A percentile compares a stretch with the other conserved stretches of the same genome.
phyloP scores from a whole-genome alignment of 352 stramenopile species.

The Plasmopara halstedii region DNA sequence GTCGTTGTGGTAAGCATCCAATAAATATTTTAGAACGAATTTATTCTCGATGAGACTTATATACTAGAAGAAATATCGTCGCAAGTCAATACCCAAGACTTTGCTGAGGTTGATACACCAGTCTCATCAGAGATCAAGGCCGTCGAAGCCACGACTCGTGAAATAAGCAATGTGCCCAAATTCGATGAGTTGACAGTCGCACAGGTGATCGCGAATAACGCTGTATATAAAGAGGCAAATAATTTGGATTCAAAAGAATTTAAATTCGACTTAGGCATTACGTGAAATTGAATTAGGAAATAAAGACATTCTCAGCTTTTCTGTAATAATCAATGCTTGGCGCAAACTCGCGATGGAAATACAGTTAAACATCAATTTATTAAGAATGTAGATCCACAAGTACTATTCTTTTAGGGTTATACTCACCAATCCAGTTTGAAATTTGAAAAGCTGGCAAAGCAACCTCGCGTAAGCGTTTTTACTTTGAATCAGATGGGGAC shows the following conservation, averaged over 20 bases:
- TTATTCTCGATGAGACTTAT: not conserved
- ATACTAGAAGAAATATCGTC: not conserved
- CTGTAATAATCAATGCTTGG: not conserved
- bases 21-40: not conserved
- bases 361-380: no score
- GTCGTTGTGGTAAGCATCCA: not conserved
- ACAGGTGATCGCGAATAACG: not conserved
- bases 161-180: not conserved
- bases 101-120: not conserved
- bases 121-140: not conserved
- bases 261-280: not conserved
- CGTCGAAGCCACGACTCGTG: not conserved
- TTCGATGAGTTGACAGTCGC: not conserved
- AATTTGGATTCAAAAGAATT: not conserved
- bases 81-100: not conserved
- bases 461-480: no score
- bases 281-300: not conserved
- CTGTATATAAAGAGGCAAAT: not conserved
- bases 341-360: no score
- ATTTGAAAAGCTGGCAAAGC: no score
- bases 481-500: no score
- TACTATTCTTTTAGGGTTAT: no score
- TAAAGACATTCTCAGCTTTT: not conserved
- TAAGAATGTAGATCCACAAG: no score
- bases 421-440: no score